Conservation (phyloP, 208 protist species). For the Angomonas desouzai region DNA sequence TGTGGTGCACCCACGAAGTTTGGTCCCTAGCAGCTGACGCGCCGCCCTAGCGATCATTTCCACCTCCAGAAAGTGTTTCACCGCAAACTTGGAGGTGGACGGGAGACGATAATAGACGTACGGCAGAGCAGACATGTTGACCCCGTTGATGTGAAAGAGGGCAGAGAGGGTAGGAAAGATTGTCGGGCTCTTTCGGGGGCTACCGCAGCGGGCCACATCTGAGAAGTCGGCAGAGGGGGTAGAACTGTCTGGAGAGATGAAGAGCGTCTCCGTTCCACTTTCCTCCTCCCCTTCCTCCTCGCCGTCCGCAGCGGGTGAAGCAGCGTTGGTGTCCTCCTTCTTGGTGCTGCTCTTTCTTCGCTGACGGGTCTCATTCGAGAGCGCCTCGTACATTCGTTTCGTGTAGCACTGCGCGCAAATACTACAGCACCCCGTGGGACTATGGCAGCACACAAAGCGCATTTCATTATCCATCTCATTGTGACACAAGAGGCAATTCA, state of each 20-base stretch:
- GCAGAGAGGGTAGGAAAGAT: conserved; percentile 48
- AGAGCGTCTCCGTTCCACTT: not conserved
- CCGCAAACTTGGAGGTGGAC: conserved; percentile 26
- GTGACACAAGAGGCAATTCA: conserved; percentile 46
- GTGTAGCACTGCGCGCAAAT: conserved; percentile 82
- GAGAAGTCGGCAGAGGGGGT: conserved; percentile 21
- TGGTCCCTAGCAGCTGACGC: conserved; percentile 43
- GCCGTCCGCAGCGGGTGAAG: not conserved
- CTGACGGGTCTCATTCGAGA: not conserved
- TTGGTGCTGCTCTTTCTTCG: conserved; percentile 1
- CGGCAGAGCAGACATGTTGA: conserved; percentile 68
- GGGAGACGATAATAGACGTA: conserved; percentile 81
- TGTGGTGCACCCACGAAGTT: conserved; percentile 41
- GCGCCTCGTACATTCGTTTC: conserved; percentile 28
- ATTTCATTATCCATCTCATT: conserved; percentile 67
- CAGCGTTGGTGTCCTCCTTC: not conserved
- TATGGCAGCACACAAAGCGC: conserved; percentile 68
- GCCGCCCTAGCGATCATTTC: conserved; percentile 74
- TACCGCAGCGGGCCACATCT: conserved; percentile 57
- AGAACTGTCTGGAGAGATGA: not conserved
- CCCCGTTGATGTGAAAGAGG: conserved; percentile 63
- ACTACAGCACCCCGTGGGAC: conserved; percentile 41
- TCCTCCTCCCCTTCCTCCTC: conserved; percentile 1
- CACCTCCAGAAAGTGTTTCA: conserved; percentile 60
- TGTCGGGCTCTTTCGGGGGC: conserved; percentile 5